These are phyloP conservation scores for Colletotrichum sublineola DNA, from an alignment of 2,329 filamentous ascomycete genomes.

Conservation along the genomic window DNA sequence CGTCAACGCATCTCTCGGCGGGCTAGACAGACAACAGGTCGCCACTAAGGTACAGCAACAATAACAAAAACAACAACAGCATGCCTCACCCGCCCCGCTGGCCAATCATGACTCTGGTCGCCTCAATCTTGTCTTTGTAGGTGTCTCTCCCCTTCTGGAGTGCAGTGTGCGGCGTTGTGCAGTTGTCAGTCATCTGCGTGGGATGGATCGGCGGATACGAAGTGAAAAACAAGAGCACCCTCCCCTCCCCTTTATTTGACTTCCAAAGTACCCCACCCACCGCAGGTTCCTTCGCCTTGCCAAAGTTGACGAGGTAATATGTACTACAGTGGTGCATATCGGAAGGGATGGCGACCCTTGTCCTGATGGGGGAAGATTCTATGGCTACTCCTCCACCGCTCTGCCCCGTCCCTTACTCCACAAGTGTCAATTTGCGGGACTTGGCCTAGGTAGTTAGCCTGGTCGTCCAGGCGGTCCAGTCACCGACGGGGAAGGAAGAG, in stretches of 20 bases:
- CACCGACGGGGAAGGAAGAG: slow-evolving; percentile 11
- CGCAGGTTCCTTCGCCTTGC: slow-evolving; percentile 34
- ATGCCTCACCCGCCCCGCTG: slow-evolving; percentile 8
- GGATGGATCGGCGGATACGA: slow-evolving; percentile 39
- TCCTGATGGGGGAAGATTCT: slow-evolving; percentile 29
- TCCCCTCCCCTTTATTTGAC: slow-evolving; percentile 33
- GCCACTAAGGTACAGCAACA: slow-evolving; percentile 27
- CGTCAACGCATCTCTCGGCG: slow-evolving; percentile 35
- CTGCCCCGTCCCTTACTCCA: slow-evolving; percentile 20
- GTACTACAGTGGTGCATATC: slow-evolving; percentile 33
- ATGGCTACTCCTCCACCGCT: slow-evolving; percentile 27
- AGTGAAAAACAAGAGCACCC: slow-evolving; percentile 27
- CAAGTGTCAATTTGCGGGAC: slow-evolving; percentile 25
- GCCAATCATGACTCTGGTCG: slow-evolving; percentile 32
- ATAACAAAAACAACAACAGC: slow-evolving; percentile 15
- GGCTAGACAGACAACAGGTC: slow-evolving; percentile 21
- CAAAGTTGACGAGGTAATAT: slow-evolving; percentile 38
- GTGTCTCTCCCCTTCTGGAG: slow-evolving; percentile 24
- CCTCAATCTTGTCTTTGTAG: slow-evolving; percentile 28
- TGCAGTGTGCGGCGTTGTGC: slow-evolving; percentile 16
- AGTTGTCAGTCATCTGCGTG: slow-evolving; percentile 33
- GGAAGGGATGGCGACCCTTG: slow-evolving; percentile 39
- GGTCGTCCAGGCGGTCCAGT: slow-evolving; percentile 25
- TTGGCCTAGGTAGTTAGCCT: slow-evolving; percentile 24
- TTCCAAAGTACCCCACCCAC: slow-evolving; percentile 34